Evolutionary conservation across 495 filamentous ascomycete genomes (phyloP).

Genomic region (Jackrogersella minutella): DNA sequence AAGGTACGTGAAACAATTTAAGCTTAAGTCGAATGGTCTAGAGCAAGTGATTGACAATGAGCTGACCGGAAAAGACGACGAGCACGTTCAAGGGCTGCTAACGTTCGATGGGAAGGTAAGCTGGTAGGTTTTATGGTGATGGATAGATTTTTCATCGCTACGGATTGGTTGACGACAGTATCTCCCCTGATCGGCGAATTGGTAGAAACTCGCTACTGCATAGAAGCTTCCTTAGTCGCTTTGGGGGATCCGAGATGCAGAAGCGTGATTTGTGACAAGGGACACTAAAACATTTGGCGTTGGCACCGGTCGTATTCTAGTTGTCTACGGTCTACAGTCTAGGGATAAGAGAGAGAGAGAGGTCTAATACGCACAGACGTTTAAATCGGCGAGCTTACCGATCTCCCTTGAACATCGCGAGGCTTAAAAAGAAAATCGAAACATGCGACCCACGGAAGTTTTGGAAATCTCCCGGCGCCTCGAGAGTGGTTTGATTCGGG

Average conservation of each 20-base stretch:
- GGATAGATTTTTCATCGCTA: neutral
- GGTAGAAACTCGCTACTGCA: conserved; percentile 35
- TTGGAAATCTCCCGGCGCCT: conserved; percentile 11
- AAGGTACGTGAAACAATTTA: conserved; percentile 7
- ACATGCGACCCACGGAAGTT: conserved; percentile 6
- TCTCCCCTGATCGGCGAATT: conserved; percentile 27
- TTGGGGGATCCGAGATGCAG: conserved; percentile 31
- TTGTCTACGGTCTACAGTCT: neutral
- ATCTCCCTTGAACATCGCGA: conserved; percentile 5
- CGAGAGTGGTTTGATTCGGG: neutral
- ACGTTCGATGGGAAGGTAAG: neutral
- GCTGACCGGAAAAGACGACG: neutral
- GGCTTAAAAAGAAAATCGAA: conserved; percentile 18
- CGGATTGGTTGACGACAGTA: neutral
- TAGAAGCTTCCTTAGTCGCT: conserved; percentile 30
- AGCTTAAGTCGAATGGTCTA: neutral
- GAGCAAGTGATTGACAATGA: conserved; percentile 3
- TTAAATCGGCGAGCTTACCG: conserved; percentile 12
- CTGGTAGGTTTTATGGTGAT: neutral
- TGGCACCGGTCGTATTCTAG: neutral
- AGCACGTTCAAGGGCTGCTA: neutral
- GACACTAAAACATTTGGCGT: neutral
- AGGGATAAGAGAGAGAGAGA: conserved; percentile 8
- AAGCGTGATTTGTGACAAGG: conserved; percentile 22
- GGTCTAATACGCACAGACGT: conserved; percentile 16